These are phyloP conservation scores for Antrodiella citrinella DNA, from an alignment of 768 basidiomycete species.

Conservation along the genomic window DNA sequence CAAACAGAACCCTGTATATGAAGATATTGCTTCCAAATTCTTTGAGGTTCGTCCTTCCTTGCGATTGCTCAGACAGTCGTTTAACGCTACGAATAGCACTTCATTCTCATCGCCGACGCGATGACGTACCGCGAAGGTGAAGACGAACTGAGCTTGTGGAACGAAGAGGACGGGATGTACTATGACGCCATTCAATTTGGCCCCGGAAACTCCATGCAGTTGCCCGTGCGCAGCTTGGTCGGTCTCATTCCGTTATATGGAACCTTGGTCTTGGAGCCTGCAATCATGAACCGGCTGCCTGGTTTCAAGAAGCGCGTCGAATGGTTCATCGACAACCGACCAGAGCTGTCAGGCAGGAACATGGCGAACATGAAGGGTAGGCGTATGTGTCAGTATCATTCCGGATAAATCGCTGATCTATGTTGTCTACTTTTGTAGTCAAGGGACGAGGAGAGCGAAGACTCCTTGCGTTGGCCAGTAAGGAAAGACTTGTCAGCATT, in stretches of 20 bases:
- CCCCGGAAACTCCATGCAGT: constrained; percentile 72
- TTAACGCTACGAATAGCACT: constrained; percentile 49
- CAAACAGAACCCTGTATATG: constrained; percentile 95
- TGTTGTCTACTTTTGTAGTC: constrained; percentile 15
- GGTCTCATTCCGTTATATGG: constrained; percentile 97
- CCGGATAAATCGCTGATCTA: background rate
- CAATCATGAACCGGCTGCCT: constrained; percentile 82
- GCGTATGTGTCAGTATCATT: constrained; percentile 2
- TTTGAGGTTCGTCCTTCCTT: constrained; percentile 54
- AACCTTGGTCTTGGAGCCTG: constrained; percentile 88
- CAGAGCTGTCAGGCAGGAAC: constrained; percentile 79
- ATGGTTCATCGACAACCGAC: constrained; percentile 96
- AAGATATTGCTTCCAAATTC: constrained; percentile 98
- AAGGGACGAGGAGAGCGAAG: constrained; percentile 78
- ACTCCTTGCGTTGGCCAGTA: constrained; percentile 82
- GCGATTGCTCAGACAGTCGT: constrained; percentile 4
- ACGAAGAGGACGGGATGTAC: constrained; percentile 95
- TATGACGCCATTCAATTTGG: constrained; percentile 95
- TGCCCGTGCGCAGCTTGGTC: constrained; percentile 90
- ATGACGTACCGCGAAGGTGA: constrained; percentile 87
- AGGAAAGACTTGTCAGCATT: constrained; percentile 82
- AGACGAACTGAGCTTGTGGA: constrained; percentile 82
- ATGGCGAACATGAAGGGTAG: constrained; percentile 93
- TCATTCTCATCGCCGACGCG: constrained; percentile 96
- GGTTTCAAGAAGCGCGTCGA: constrained; percentile 99